Conservation (phyloP, 805 yeast species). For the Cyberlindnera mycetangii region DNA sequence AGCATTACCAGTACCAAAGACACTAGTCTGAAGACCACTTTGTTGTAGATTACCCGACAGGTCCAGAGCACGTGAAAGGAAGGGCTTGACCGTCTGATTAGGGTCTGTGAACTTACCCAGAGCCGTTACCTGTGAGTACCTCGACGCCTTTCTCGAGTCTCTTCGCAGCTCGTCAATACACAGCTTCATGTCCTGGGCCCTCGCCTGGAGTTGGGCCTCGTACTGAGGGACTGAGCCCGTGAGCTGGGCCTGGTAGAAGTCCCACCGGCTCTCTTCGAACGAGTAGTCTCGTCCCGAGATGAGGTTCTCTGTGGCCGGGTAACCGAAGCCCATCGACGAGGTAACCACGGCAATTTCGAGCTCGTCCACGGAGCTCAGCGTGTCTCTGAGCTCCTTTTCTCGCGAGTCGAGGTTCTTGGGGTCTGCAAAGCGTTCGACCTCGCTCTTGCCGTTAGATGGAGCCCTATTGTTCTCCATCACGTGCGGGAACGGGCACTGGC, state of each 20-base stretch:
- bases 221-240: slow-evolving; percentile 37
- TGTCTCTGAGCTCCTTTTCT: slow-evolving; percentile 29
- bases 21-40: too few relatives aligned
- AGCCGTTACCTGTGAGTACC: slow-evolving; percentile 50
- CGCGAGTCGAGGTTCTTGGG: slow-evolving; percentile 19
- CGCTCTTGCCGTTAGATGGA: slow-evolving; percentile 5
- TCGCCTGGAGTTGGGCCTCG: slow-evolving; percentile 37
- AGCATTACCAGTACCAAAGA: too few relatives aligned
- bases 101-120: slow-evolving; percentile 29
- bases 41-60: slow-evolving; percentile 22
- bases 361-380: slow-evolving; percentile 18
- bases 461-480: slow-evolving; percentile 25
- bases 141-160: slow-evolving; percentile 49
- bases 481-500: slow-evolving; percentile 43
- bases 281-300: slow-evolving; percentile 53
- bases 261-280: slow-evolving; percentile 48
- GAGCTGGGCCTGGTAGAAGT: slow-evolving; percentile 41
- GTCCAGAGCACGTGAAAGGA: slow-evolving; percentile 34
- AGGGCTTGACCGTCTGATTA: slow-evolving; percentile 29
- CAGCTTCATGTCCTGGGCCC: slow-evolving; percentile 45
- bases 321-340: slow-evolving; percentile 45
- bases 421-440: slow-evolving; percentile 8
- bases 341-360: slow-evolving; percentile 32
- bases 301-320: slow-evolving; percentile 46
- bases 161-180: slow-evolving; percentile 37